Conservation (phyloP, 352 stramenopile genomes). For the Pythium aphanidermatum region DNA sequence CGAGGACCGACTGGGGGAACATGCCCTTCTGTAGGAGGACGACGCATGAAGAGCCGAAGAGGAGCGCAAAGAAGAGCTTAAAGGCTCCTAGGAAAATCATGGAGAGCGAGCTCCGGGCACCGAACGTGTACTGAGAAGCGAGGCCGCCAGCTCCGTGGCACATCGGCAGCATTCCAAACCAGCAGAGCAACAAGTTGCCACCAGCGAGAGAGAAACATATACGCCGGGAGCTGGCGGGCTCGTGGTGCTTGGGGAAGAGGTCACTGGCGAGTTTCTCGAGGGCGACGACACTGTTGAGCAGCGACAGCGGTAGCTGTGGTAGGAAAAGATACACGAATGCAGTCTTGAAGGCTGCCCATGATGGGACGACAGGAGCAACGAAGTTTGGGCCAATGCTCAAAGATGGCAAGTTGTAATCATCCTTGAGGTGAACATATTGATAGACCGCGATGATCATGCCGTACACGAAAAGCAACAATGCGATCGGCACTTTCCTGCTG, state of each 20-base stretch:
- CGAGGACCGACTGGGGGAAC: conserved; percentile 27
- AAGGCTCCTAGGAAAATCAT: conserved; percentile 86
- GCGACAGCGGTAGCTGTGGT: conserved; percentile 88
- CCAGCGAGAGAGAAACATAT: conserved; percentile 63
- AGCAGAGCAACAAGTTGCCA: conserved; percentile 84
- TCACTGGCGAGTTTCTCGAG: conserved; percentile 85
- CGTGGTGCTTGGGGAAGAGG: conserved; percentile 82
- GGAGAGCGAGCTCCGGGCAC: conserved; percentile 84
- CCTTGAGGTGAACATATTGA: conserved; percentile 39
- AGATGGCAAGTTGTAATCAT: conserved; percentile 45
- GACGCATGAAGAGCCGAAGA: conserved; percentile 79
- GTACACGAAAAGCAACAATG: conserved; percentile 62
- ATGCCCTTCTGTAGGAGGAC: conserved; percentile 28
- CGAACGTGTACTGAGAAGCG: conserved; percentile 90
- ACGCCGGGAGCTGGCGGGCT: conserved; percentile 47
- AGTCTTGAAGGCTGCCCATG: conserved; percentile 42
- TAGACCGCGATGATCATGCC: conserved; percentile 60
- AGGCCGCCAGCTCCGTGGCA: conserved; percentile 92
- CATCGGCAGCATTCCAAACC: conserved; percentile 89
- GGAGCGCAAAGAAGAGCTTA: conserved; percentile 88
- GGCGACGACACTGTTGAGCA: conserved; percentile 91
- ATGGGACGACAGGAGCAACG: conserved; percentile 44
- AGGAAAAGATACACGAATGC: conserved; percentile 87
- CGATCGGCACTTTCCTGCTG: conserved; percentile 52
- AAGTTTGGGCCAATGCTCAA: conserved; percentile 55